Evolutionary conservation across 202 grass and related monocot genomes (phyloP).

Genomic region (Thinopyrum obtusiflorum): DNA sequence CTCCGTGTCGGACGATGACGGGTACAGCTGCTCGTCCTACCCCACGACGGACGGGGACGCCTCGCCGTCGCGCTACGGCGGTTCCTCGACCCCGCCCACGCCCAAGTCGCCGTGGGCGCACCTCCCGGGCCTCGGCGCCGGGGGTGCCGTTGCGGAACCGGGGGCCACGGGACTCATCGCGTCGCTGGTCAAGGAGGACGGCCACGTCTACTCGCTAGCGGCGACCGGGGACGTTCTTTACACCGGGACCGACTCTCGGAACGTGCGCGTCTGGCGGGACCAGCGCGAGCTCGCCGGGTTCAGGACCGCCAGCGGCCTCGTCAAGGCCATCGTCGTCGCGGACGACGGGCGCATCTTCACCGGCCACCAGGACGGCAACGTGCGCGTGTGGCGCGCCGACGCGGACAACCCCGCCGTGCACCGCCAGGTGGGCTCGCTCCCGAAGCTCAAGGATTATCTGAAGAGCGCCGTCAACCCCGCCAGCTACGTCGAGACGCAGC

Average conservation of each 20-base stretch:
- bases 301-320: slow-evolving; percentile 64
- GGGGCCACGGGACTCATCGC: slow-evolving; percentile 37
- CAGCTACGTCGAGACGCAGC: slow-evolving; percentile 45
- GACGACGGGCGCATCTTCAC: slow-evolving; percentile 55
- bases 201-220: slow-evolving; percentile 73
- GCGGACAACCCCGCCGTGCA: slow-evolving; percentile 26
- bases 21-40: slow-evolving; percentile 4
- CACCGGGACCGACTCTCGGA: slow-evolving; percentile 69
- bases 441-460: slow-evolving; percentile 45
- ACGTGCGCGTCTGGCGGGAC: slow-evolving; percentile 63
- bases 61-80: slow-evolving; percentile 25
- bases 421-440: slow-evolving; percentile 60
- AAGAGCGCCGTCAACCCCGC: slow-evolving; percentile 64
- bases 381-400: slow-evolving; percentile 61
- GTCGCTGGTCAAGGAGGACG: slow-evolving; percentile 68
- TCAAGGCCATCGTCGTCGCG: slow-evolving; percentile 68
- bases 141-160: not conserved
- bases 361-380: slow-evolving; percentile 83
- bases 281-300: slow-evolving; percentile 50
- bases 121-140: slow-evolving; percentile 31
- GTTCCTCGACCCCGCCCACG: slow-evolving; percentile 8
- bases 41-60: not conserved
- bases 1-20: slow-evolving; percentile 40
- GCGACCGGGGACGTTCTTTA: slow-evolving; percentile 54
- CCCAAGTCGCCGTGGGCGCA: slow-evolving; percentile 54